Evolutionary conservation across 768 basidiomycete genomes (phyloP), one percentile per base, ranked within the genome.

Genomic region (Pleurotus sapidus): DNA sequence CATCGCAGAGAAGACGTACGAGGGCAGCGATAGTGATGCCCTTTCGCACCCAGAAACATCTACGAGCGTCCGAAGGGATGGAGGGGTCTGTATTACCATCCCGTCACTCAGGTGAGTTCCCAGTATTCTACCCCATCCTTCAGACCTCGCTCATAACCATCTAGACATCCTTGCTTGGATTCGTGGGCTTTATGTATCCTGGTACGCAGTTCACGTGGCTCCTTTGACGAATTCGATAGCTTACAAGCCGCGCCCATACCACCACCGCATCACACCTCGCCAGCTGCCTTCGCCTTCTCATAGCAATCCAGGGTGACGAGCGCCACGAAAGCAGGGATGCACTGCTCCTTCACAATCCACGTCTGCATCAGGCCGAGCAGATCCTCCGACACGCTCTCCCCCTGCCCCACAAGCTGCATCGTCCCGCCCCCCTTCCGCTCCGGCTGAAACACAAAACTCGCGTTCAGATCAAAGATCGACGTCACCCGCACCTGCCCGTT

Each of bases 401-500:
- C 88, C 61, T 85, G 84, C 0, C 83, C 88, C 2, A 88, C 75
- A 30, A 92, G 78, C 71, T 90, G 86, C 88, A 92, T 89, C 57
- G 75, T 79, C 55, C 74, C 77, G 12, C 73, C 77, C 24, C 70
- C 75, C 2, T 68, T 72, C n/a, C 68, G 64, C 49, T 61, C 68
- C 1, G 90, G 88, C 67, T 87, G 86, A 69, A 99, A 93, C 27
- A 94, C 89, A 67, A 97, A 95, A 48, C 89, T 87, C 25, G 93
- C 90, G 54, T 82, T 82, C 5, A 92, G 83, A 60, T 97, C 95
- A 72, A 89, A 98, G 63, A 92, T 81, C n/a, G 89, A 90, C 4
- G 94, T 95, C 59, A 97, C 86, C 18, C 91, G 82, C 49, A 98
- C 88, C 63, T 93, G 86, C 0, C 95, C 95, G 50, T 93, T 93